Percentiles rank a stretch among this genome's conserved stretches.
These are phyloP conservation scores for Arctostaphylos glauca DNA, from an alignment of 148 eudicot genomes.

Conservation along the genomic window DNA sequence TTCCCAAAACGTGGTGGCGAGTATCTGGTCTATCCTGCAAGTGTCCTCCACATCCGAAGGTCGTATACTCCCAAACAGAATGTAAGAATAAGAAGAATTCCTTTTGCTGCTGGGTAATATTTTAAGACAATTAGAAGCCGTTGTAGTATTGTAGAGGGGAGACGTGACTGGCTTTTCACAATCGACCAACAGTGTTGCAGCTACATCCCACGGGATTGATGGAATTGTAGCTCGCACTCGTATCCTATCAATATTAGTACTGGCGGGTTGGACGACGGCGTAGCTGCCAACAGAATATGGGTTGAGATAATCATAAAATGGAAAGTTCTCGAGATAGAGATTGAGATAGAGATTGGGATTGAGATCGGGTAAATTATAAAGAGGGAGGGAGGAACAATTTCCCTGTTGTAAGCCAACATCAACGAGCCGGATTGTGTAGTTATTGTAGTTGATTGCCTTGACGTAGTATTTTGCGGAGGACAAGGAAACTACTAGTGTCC, in stretches of 20 bases:
- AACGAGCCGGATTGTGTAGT: slow-evolving; percentile 10
- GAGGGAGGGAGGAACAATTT: slow-evolving; percentile 21
- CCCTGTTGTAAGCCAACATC: slow-evolving; percentile 16
- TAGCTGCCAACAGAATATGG: no score
- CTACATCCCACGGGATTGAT: not conserved
- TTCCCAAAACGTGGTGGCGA: no score
- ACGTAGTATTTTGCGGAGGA: slow-evolving; percentile 11
- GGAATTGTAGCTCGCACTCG: no score
- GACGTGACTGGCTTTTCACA: not conserved
- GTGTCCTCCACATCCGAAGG: not conserved
- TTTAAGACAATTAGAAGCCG: not conserved
- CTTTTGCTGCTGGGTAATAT: not conserved
- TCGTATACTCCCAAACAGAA: not conserved
- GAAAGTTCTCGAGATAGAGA: no score
- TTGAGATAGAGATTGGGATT: not conserved
- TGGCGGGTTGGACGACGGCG: no score
- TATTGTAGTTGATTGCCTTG: slow-evolving; percentile 14
- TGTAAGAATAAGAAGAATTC: not conserved
- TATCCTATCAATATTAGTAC: no score
- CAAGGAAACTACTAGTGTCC: not conserved
- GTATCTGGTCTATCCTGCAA: not conserved
- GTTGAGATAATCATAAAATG: no score
- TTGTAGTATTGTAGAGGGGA: not conserved
- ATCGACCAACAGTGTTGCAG: not conserved
- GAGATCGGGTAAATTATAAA: not conserved